Evolutionary conservation across 2,329 filamentous ascomycete species (phyloP), one percentile per base, ranked within the genome.

Genomic region (Paradendryphiella salina): DNA sequence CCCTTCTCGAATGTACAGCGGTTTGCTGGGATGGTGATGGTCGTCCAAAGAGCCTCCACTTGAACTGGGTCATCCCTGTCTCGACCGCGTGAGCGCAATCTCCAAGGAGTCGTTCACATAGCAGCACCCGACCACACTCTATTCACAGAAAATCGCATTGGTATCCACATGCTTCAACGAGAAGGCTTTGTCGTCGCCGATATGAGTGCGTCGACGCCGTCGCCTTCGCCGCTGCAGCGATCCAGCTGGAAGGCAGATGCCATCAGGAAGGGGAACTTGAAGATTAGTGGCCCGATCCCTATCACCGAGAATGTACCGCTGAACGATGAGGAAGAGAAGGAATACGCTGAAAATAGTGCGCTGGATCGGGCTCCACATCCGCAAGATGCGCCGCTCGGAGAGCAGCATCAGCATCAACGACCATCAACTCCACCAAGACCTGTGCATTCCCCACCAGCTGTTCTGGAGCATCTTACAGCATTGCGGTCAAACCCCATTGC

Each of bases 221-320:
- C 59, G 49, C 63, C 63, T 37, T 59, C 43, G 34, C 55, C 42
- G 38, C 45, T 71, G 51, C 64, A 67, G 47, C 67, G 71, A 18
- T 69, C 70, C 6, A 72, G 67, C 56, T 73, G 70, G 70, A 74
- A 73, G 58, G 69, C 69, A 0, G 72, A 73, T 46, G 72, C 72
- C 2, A 74, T 74, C 35, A 64, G 72, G 10, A 66, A 67, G 43
- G 72, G 72, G 2, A 59, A 72, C 44, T 56, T 74, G 33, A 73
- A 73, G 49, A 73, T 74, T 41, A 73, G 68, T 43, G 69, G 70
- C 5, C 72, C 72, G 8, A 65, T 73, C 43, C 72, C 70, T n/a
- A 71, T 73, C 21, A 70, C 65, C 13, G 70, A 72, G 46, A 64
- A 73, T 28, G 63, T 64, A 26, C 68, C 68, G 11, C 54, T 72